Evolutionary conservation across 2,329 filamentous ascomycete genomes (phyloP), one percentile per base, ranked within the genome.

Genomic region (Stagonosporopsis chrysanthemi): DNA sequence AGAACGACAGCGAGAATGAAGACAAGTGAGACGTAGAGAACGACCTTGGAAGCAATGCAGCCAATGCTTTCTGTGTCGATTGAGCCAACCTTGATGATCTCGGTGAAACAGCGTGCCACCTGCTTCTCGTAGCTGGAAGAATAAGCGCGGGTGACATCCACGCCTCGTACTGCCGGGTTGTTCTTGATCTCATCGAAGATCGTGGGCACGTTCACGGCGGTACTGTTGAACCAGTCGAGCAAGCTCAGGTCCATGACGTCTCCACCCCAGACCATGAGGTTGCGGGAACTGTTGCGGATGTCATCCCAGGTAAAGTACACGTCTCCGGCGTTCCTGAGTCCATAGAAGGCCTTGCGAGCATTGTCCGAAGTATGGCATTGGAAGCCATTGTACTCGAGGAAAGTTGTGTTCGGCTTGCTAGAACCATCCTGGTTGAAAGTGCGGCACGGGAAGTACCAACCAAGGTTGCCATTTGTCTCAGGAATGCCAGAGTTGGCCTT

Each of bases 231-330:
- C 92, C 92, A 99, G 56, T 88, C 83, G 24, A 99, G 82, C 28
- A 99, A 85, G 68, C 96, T 85, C 26, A 99, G 82, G 73, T 99
- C 95, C 38, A 99, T 83, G 4, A 99, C 95, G 70, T 90, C 92
- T 52, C 94, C 94, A 14, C 93, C 96, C 78, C 97, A 99, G 2
- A 98, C 92, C 65, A 97, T 88, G 42, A 99, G 82, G 72, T 98
- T 98, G 56, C 95, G 90, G 29, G 89, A 91, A 61, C 79, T 86
- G 77, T 99, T 99, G 73, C 87, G 91, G 66, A 98, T 86, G 69
- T 99, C 95, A 23, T 94, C 87, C 95, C 95, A 99, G 2, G 90
- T 96, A 74, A 92, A 99, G 78, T 94, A 99, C 15, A 99, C 94
- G 66, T 97, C 92, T 2, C 93, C 95, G 3, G 88, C 82, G 46